Evolutionary conservation across 2,329 filamentous ascomycete genomes (phyloP), one percentile per base, ranked within the genome.

Genomic region (Microdochium bolleyi): DNA sequence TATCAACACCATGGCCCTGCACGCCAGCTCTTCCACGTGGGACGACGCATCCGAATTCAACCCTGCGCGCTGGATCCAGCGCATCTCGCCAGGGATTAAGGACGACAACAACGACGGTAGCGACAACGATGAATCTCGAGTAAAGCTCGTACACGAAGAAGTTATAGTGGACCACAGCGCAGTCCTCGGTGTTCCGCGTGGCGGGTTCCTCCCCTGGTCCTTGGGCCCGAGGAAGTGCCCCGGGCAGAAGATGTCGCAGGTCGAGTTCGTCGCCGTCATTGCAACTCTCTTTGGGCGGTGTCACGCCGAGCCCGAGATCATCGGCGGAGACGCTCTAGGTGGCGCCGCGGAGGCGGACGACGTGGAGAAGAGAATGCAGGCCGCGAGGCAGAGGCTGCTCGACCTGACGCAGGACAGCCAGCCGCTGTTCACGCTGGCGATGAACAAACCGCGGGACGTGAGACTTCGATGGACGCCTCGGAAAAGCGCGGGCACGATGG

Each of bases 231-330:
- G 78, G 4, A 62, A 74, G 3, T 81, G 78, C 58, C 76, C 76
- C 0, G 78, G 78, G 1, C 69, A 74, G 65, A 79, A 79, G 58
- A 76, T 82, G 68, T 67, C 76, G 1, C 74, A 81, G 62, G 77
- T 81, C 2, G 78, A 82, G 60, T 79, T 80, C 60, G 70, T 73
- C 3, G 71, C 69, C 13, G 70, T 74, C 2, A 58, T 81, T 19
- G 34, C 34, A 14, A 38, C 34, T 8, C 34, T 38, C 7, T 38
- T 76, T 30, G 57, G 63, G 16, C 22, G 52, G 24, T 61, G 62
- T 49, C 50, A 56, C 3, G 52, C 62, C 49, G 52, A 61, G 54
- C 53, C 61, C 30, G 30, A 34, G 30, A 34, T 34, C 30, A 34
- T 14, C 30, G 30, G 30, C 30, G 34, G 34, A 38, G 34, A 8